phyloP scores from a whole-genome alignment of 108 stramenopile genomes.

The Cyclotella sp. region DNA sequence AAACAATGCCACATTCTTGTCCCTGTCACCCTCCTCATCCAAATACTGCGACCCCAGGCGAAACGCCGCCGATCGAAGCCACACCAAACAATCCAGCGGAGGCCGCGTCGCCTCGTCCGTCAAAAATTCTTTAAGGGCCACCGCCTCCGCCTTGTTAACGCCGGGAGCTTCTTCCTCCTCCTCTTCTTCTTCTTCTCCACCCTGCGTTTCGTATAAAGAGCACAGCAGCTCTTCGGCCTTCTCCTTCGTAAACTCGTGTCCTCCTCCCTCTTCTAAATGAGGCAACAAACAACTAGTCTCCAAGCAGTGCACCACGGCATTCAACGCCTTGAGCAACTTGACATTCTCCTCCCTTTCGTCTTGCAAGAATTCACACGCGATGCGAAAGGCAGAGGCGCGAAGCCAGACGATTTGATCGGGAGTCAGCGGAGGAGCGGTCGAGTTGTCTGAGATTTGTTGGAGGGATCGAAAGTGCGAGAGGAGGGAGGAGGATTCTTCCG shows the following conservation, averaged over 20 bases:
- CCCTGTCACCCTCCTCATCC: conserved; percentile 56
- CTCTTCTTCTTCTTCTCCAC: neutral
- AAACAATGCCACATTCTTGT: conserved; percentile 59
- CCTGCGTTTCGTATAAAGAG: conserved; percentile 26
- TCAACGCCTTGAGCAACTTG: conserved; percentile 60
- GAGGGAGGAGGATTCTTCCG: conserved; percentile 29
- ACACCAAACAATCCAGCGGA: conserved; percentile 69
- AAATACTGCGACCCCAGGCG: conserved; percentile 67
- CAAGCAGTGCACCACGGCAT: conserved; percentile 69
- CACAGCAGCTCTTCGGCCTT: conserved; percentile 12
- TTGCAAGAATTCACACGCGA: conserved; percentile 62
- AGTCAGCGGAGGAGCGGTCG: conserved; percentile 27
- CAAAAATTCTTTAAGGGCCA: conserved; percentile 17
- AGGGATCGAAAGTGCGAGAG: conserved; percentile 4
- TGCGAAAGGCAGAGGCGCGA: conserved; percentile 70
- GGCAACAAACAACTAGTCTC: conserved; percentile 58
- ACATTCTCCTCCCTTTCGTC: conserved; percentile 60
- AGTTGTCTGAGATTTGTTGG: conserved; percentile 14
- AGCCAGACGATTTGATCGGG: conserved; percentile 75
- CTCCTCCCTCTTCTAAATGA: conserved; percentile 18
- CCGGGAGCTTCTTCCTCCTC: conserved; percentile 17
- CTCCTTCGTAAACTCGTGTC: conserved; percentile 21
- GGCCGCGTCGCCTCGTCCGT: conserved; percentile 38
- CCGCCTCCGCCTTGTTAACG: conserved; percentile 17
- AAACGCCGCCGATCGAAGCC: conserved; percentile 72